These are phyloP conservation scores for Phoma sp. DNA, from an alignment of 2,329 filamentous ascomycete genomes.

Conservation along the genomic window DNA sequence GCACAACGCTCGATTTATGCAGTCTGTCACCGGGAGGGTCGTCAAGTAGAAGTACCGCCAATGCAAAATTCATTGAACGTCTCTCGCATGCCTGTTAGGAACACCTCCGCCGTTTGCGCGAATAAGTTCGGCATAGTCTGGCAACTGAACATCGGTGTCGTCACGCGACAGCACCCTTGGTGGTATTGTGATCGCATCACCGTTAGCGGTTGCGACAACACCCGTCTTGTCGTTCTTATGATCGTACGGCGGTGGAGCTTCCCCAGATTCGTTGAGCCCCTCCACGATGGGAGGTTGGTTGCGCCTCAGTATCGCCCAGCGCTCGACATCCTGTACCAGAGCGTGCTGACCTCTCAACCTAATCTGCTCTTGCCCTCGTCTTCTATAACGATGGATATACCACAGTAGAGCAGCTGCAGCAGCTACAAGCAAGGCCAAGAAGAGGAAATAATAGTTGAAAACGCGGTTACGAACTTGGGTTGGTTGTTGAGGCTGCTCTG, in stretches of 20 bases:
- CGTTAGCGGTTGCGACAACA: constrained; percentile 7
- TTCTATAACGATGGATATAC: constrained; percentile 54
- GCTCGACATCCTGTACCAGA: constrained; percentile 46
- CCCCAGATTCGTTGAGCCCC: constrained; percentile 67
- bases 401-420: constrained; percentile 51
- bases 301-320: constrained; percentile 36
- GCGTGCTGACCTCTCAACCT: constrained; percentile 40
- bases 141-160: constrained; percentile 37
- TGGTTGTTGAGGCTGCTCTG: constrained; percentile 4
- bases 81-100: too few species aligned
- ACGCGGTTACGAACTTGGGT: constrained; percentile 24
- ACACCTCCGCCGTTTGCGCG: neutral
- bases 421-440: constrained; percentile 60
- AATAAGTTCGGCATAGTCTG: constrained; percentile 46
- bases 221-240: constrained; percentile 36
- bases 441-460: constrained; percentile 61
- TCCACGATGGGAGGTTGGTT: constrained; percentile 52
- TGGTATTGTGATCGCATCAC: constrained; percentile 40
- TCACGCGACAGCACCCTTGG: constrained; percentile 48
- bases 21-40: too few species aligned
- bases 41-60: too few species aligned
- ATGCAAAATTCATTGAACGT: too few species aligned
- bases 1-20: too few species aligned
- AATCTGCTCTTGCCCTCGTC: constrained; percentile 38
- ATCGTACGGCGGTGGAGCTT: constrained; percentile 69